A percentile compares a stretch with the other conserved stretches of the same genome.
Conservation (phyloP, 805 yeast genomes). For the Nakazawaea wickerhamii region DNA sequence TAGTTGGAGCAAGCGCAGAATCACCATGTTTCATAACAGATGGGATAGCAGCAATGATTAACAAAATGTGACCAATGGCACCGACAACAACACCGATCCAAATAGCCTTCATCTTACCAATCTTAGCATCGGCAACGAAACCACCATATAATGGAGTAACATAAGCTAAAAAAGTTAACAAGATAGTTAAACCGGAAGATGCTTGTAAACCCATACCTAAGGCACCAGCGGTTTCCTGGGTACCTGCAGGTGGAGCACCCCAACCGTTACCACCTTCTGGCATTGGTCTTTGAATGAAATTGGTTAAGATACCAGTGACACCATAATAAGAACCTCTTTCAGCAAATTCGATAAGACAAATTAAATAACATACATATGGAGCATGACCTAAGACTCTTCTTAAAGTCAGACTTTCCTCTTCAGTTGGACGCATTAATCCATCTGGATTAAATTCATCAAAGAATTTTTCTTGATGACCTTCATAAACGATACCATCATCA, state of each 20-base stretch:
- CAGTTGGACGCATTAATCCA: slow-evolving; percentile 21
- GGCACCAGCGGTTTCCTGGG: slow-evolving; percentile 43
- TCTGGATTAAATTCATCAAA: slow-evolving; percentile 27
- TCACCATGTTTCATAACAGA: slow-evolving; percentile 32
- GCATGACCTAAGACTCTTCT: slow-evolving; percentile 40
- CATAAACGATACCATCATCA: slow-evolving; percentile 11
- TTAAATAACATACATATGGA: slow-evolving; percentile 43
- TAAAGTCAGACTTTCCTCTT: slow-evolving; percentile 27
- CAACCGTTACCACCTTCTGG: slow-evolving; percentile 43
- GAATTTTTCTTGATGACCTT: slow-evolving; percentile 14
- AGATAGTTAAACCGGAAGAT: slow-evolving; percentile 41
- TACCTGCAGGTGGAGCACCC: slow-evolving; percentile 32
- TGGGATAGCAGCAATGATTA: slow-evolving; percentile 46
- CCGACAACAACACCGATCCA: slow-evolving; percentile 45
- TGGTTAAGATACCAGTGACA: slow-evolving; percentile 36
- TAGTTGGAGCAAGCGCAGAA: slow-evolving; percentile 35
- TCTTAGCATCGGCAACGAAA: slow-evolving; percentile 41
- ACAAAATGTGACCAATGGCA: slow-evolving; percentile 40
- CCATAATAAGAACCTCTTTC: slow-evolving; percentile 54
- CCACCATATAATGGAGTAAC: slow-evolving; percentile 50
- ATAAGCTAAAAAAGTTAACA: slow-evolving; percentile 44
- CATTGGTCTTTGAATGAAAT: slow-evolving; percentile 47
- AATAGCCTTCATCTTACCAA: slow-evolving; percentile 43
- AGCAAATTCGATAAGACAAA: slow-evolving; percentile 46
- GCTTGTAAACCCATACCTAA: slow-evolving; percentile 38